Evolutionary conservation across 192 early-diverging fungal genomes (phyloP).

Genomic region (Backusella sp.): DNA sequence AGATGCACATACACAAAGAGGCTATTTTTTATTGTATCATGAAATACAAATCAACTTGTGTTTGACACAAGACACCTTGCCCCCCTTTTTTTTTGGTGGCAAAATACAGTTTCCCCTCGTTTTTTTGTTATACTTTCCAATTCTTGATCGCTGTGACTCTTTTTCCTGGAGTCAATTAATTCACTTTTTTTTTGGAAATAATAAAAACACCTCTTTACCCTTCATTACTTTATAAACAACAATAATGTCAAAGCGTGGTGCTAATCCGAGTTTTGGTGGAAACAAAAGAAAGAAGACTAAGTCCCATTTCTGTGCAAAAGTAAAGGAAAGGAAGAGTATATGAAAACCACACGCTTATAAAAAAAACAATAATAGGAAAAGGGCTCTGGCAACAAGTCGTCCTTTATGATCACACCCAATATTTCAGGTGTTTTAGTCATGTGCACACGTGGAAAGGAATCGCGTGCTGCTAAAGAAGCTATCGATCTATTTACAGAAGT

Average conservation of each 20-base stretch:
- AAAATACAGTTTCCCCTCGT: background rate
- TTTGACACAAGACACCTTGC: no score
- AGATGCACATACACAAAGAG: no score
- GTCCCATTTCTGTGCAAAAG: slow-evolving; percentile 24
- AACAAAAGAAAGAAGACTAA: slow-evolving; percentile 28
- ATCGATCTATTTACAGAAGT: slow-evolving; percentile 49
- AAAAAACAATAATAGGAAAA: background rate
- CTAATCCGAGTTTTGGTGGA: slow-evolving; percentile 5
- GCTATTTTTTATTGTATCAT: no score
- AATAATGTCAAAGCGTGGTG: slow-evolving; percentile 18
- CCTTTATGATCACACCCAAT: slow-evolving; percentile 44
- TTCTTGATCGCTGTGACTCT: background rate
- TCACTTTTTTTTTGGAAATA: background rate
- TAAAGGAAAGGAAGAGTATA: background rate
- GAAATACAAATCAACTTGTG: no score
- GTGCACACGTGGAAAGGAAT: slow-evolving; percentile 45
- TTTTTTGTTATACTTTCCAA: background rate
- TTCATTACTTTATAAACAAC: no score
- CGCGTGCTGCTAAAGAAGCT: slow-evolving; percentile 42
- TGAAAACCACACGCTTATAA: background rate
- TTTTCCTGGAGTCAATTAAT: background rate
- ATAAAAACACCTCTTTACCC: background rate
- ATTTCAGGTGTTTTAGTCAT: slow-evolving; percentile 53
- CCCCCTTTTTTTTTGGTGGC: background rate
- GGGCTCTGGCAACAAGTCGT: slow-evolving; percentile 18